Evolutionary conservation across 768 basidiomycete species (phyloP).

Genomic region (Rhodosporidiobolus odoratus): DNA sequence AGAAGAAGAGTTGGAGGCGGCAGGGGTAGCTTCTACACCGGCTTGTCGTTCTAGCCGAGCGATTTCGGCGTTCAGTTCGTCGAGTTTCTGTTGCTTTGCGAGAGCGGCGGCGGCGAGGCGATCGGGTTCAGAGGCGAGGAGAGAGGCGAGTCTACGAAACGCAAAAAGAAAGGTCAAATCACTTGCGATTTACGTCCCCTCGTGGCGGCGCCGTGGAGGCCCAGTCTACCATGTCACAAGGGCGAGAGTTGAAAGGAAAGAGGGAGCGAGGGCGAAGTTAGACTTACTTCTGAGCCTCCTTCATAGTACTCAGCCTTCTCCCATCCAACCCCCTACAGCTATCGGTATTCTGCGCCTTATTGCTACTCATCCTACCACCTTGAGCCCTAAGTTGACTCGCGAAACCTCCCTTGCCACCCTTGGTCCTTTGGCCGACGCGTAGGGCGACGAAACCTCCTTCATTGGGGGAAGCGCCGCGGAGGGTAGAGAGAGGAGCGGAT

Average conservation of each 20-base stretch:
- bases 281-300: conserved; percentile 85
- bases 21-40: conserved; percentile 39
- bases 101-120: conserved; percentile 49
- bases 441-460: conserved; percentile 56
- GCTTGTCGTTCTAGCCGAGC: conserved; percentile 47
- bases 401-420: conserved; percentile 95
- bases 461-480: not conserved
- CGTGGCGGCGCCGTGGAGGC: too few species aligned
- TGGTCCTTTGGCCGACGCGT: conserved; percentile 65
- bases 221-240: too few species aligned
- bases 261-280: not conserved
- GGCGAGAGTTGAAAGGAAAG: not conserved
- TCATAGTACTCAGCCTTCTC: conserved; percentile 81
- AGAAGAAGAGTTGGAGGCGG: conserved; percentile 44
- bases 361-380: conserved; percentile 93
- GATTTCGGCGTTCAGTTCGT: conserved; percentile 41
- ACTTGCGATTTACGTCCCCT: not conserved
- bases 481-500: not conserved
- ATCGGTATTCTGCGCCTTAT: conserved; percentile 83
- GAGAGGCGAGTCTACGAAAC: conserved; percentile 63
- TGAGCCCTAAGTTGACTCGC: conserved; percentile 93
- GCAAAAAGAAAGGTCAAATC: not conserved
- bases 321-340: conserved; percentile 71
- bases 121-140: conserved; percentile 76
- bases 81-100: conserved; percentile 34